A percentile compares a stretch with the other conserved stretches of the same genome.
Evolutionary conservation across 148 eudicot species (phyloP).

Genomic region (Rhododendron ferrugineum): DNA sequence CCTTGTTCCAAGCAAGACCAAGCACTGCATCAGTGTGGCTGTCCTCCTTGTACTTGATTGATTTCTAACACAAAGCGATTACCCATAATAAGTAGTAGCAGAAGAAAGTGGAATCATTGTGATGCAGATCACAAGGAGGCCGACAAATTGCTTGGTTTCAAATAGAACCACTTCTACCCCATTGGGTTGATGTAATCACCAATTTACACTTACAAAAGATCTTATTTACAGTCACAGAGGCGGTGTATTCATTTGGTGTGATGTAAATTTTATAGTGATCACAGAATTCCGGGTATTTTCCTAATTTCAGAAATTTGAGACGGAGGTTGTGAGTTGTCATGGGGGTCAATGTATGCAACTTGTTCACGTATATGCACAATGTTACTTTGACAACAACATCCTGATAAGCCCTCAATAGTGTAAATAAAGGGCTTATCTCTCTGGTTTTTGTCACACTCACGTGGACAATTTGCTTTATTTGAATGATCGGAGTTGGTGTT

Average conservation of each 20-base stretch:
- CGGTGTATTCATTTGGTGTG: not conserved
- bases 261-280: not conserved
- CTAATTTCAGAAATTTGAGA: not conserved
- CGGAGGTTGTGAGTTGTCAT: not conserved
- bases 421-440: too few species aligned
- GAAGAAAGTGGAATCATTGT: not conserved
- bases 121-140: not conserved
- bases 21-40: constrained; percentile 93
- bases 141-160: not conserved
- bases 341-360: not conserved
- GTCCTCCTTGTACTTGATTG: constrained; percentile 68
- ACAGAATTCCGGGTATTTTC: not conserved
- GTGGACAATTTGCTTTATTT: too few species aligned
- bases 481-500: too few species aligned
- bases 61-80: constrained; percentile 36
- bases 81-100: not conserved
- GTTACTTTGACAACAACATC: not conserved
- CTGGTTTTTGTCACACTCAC: too few species aligned
- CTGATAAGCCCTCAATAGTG: too few species aligned
- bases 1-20: constrained; percentile 96
- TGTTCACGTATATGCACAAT: not conserved
- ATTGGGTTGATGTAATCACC: not conserved
- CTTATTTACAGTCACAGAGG: not conserved
- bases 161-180: not conserved
- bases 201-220: not conserved